Base-by-base conservation (phyloP, 1,284 basidiomycete species). In the Rhodotorula sp. region DNA sequence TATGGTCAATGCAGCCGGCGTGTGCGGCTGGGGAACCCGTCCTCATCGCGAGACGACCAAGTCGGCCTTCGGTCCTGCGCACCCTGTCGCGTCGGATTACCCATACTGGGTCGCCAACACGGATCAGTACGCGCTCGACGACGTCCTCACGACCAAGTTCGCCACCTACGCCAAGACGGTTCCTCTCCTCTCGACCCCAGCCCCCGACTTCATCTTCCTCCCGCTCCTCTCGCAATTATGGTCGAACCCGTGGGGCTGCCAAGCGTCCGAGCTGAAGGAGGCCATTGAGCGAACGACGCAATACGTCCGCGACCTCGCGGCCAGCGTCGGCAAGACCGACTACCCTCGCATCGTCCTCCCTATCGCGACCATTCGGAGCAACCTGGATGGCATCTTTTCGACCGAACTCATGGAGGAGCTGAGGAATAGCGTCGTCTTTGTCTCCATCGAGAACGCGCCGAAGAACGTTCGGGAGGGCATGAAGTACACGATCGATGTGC, bases 181-280 rank as follows among this genome's bases (percentile, higher is more conserved):
- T 20, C 65, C 73, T 15, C 59, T 74, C 54, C 68, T 72, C 48
- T 48, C 59, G 34, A 59, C 52, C 0, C 70, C 70, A 8, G 61
- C 73, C 3, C 73, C 73, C 62, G 73, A 74, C 52, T 74, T 74
- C 64, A 70, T 74, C 62, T 74, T 40, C 66, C 65, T 74, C 24
- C 73, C 73, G 47, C 40, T 74, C 58, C 55, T 71, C 24, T 69
- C 68, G 2, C 68, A 72, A 50, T 44, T 72, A 34, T 68, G 63
- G 62, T 62, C 73, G 13, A 74, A 74, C 56, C 64, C 73, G 18
- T 74, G 73, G 73, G 50, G 59, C 16, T 74, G 73, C 62, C n/a
- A 62, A 16, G 62, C 63, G 16, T 40, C 50, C 2, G 66, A 64
- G 40, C 66, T 72, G 30, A 9, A 13, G 30, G 65, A 69, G 13